A percentile compares a stretch with the other conserved stretches of the same genome.
Evolutionary conservation across 2,329 filamentous ascomycete species (phyloP).

Genomic region (Aureobasidium sp.): DNA sequence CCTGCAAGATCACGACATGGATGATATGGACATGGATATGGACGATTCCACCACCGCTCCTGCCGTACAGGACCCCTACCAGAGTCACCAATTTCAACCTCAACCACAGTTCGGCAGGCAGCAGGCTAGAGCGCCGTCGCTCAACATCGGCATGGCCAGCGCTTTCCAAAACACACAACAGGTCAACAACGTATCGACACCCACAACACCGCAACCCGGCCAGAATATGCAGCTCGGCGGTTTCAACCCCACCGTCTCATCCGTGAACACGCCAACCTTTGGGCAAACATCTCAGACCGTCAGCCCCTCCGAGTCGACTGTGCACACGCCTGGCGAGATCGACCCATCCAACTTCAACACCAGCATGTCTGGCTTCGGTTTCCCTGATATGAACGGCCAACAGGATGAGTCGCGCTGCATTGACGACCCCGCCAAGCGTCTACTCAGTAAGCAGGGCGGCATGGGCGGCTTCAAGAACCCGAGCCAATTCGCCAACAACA

Average conservation of each 20-base stretch:
- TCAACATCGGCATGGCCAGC: slow-evolving; percentile 74
- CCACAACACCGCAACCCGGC: slow-evolving; percentile 68
- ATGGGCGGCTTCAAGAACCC: slow-evolving; percentile 34
- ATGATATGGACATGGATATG: slow-evolving; percentile 88
- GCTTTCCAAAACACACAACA: slow-evolving; percentile 56
- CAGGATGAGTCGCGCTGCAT: slow-evolving; percentile 50
- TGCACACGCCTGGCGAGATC: slow-evolving; percentile 61
- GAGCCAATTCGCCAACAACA: slow-evolving; percentile 67
- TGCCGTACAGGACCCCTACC: slow-evolving; percentile 26
- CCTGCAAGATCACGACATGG: slow-evolving; percentile 16
- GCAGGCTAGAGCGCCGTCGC: slow-evolving; percentile 52
- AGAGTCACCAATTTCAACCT: slow-evolving; percentile 34
- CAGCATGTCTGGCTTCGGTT: slow-evolving; percentile 29
- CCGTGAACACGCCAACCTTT: slow-evolving; percentile 89
- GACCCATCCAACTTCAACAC: slow-evolving; percentile 42
- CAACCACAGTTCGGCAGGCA: slow-evolving; percentile 46
- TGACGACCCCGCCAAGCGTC: slow-evolving; percentile 86
- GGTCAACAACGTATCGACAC: slow-evolving; percentile 74
- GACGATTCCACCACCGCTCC: slow-evolving; percentile 66
- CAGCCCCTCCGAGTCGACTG: slow-evolving; percentile 57
- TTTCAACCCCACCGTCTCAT: slow-evolving; percentile 84
- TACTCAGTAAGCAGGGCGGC: slow-evolving; percentile 75
- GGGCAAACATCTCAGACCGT: slow-evolving; percentile 56
- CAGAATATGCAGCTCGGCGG: slow-evolving; percentile 67
- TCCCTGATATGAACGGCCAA: slow-evolving; percentile 47